A percentile compares a stretch with the other conserved stretches of the same genome.
These are phyloP conservation scores for Paraphoma chrysanthemicola DNA, from an alignment of 2,329 filamentous ascomycete species.

Conservation along the genomic window DNA sequence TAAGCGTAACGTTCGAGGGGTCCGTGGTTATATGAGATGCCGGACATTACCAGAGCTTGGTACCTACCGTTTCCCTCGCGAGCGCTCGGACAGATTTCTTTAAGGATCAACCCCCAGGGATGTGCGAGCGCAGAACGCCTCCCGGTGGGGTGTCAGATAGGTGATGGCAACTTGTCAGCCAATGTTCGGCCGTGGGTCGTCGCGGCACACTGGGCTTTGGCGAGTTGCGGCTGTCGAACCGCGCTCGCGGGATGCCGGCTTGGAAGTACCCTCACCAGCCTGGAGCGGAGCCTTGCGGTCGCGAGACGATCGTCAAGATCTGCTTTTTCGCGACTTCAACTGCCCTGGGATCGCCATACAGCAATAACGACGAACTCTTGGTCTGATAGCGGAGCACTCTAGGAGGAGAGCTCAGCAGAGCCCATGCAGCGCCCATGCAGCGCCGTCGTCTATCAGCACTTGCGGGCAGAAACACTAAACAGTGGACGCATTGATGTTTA, in stretches of 20 bases:
- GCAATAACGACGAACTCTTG: not conserved
- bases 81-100: constrained; percentile 19
- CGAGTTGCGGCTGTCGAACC: constrained; percentile 30
- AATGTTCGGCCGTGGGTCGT: constrained; percentile 30
- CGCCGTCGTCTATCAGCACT: constrained; percentile 14
- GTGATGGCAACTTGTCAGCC: constrained; percentile 26
- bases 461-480: constrained; percentile 13
- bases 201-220: constrained; percentile 17
- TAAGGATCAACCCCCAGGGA: constrained; percentile 19
- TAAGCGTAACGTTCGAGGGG: constrained; percentile 15
- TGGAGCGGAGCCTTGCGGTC: not conserved
- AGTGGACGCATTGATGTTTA: constrained; percentile 4
- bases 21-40: constrained; percentile 21
- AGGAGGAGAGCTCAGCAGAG: not conserved
- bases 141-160: constrained; percentile 40
- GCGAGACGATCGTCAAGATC: not conserved
- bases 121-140: constrained; percentile 21
- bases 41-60: not conserved
- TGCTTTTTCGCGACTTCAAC: not conserved
- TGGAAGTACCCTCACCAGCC: not conserved
- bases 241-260: constrained; percentile 34
- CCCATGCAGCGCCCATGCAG: not conserved
- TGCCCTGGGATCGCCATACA: not conserved
- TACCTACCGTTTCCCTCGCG: constrained; percentile 6
- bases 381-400: not conserved